Evolutionary conservation across 306 rosid species (phyloP).

Genomic region (Trifolium repens): DNA sequence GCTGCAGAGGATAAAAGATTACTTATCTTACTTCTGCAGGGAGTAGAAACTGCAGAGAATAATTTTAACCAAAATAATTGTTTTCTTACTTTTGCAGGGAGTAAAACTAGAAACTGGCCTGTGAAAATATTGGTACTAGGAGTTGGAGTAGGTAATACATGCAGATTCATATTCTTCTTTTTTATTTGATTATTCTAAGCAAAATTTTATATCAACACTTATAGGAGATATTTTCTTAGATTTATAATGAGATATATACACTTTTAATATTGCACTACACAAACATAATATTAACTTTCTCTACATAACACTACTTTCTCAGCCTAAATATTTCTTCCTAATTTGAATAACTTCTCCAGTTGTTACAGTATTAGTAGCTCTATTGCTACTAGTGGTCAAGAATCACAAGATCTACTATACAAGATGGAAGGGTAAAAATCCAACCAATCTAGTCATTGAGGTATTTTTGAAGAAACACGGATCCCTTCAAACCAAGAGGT

Average conservation of each 20-base stretch:
- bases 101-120: no score
- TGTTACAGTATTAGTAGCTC: not conserved
- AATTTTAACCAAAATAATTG: not conserved
- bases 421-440: not conserved
- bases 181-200: not conserved
- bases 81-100: conserved; percentile 8
- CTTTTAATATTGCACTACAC: not conserved
- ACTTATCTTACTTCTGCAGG: conserved; percentile 2
- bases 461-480: conserved; percentile 2
- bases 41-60: not conserved
- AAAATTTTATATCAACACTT: not conserved
- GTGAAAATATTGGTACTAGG: not conserved
- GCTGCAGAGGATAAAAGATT: conserved; percentile 13
- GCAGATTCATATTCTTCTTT: not conserved
- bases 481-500: conserved; percentile 22
- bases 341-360: not conserved
- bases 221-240: not conserved
- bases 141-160: conserved; percentile 1
- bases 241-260: not conserved
- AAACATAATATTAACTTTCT: not conserved
- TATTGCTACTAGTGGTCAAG: not conserved
- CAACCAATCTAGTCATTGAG: not conserved
- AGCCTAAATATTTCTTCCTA: not conserved
- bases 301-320: not conserved
- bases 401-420: not conserved